phyloP scores from a whole-genome alignment of 495 filamentous ascomycete species.

The Penicillium cinerascens region DNA sequence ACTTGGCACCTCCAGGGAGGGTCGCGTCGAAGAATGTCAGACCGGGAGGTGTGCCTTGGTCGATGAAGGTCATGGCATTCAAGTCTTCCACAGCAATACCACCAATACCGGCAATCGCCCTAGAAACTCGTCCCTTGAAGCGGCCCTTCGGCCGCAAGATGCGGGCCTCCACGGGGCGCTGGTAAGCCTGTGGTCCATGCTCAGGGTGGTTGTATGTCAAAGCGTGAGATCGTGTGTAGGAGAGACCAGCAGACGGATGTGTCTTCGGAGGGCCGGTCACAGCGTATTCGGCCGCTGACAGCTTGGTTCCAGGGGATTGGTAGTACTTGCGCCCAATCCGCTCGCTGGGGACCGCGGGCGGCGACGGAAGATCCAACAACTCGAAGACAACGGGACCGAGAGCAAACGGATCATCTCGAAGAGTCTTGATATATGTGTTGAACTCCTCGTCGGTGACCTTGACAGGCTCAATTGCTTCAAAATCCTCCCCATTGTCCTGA shows the following conservation, averaged over 20 bases:
- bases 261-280: slow-evolving; percentile 68
- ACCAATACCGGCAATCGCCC: slow-evolving; percentile 47
- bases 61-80: slow-evolving; percentile 36
- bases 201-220: slow-evolving; percentile 74
- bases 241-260: slow-evolving; percentile 87
- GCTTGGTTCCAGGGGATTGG: slow-evolving; percentile 33
- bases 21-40: slow-evolving; percentile 54
- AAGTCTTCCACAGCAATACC: slow-evolving; percentile 49
- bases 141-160: slow-evolving; percentile 52
- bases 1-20: slow-evolving; percentile 62
- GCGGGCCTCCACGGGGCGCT: slow-evolving; percentile 64
- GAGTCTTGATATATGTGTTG: slow-evolving; percentile 53
- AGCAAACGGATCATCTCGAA: slow-evolving; percentile 52
- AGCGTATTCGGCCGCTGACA: slow-evolving; percentile 49
- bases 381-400: slow-evolving; percentile 45
- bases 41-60: slow-evolving; percentile 32
- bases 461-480: slow-evolving; percentile 28
- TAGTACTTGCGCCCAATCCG: slow-evolving; percentile 35
- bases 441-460: slow-evolving; percentile 61
- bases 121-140: slow-evolving; percentile 30
- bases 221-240: slow-evolving; percentile 71
- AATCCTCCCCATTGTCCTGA: slow-evolving; percentile 45
- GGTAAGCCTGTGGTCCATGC: slow-evolving; percentile 68
- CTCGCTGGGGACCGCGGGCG: slow-evolving; percentile 35
- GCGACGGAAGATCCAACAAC: slow-evolving; percentile 48